phyloP scores from a whole-genome alignment of 352 stramenopile genomes.

The Pythium insidiosum region DNA sequence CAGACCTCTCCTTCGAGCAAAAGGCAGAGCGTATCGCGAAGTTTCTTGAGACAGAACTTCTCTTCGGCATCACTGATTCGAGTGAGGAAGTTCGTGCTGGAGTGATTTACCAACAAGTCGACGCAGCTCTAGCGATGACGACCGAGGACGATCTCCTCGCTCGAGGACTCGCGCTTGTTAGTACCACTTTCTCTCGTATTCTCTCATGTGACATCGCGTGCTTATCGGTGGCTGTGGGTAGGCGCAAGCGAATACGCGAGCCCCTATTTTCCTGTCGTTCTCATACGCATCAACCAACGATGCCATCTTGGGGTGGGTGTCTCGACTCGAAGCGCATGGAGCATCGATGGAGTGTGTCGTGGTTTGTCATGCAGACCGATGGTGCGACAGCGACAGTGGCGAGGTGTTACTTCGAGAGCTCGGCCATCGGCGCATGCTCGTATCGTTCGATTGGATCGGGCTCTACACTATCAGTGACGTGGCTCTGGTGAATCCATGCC shows the following conservation, averaged over 20 bases:
- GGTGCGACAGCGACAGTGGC: conserved; percentile 20
- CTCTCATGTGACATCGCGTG: too few relatives aligned
- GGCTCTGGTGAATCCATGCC: conserved; percentile 25
- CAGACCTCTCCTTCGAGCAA: conserved; percentile 12
- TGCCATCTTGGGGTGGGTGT: conserved; percentile 27
- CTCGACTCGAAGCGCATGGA: conserved; percentile 21
- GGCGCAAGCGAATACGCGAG: conserved; percentile 42
- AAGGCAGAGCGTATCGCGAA: conserved; percentile 46
- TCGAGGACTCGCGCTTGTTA: conserved; percentile 28
- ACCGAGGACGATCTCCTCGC: conserved; percentile 25
- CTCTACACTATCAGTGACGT: conserved; percentile 52
- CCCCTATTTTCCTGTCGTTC: conserved; percentile 65
- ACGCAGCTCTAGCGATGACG: conserved; percentile 4
- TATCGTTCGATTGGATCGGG: conserved; percentile 66
- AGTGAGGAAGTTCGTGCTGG: conserved; percentile 20
- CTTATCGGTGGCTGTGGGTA: too few relatives aligned
- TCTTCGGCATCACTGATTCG: conserved; percentile 41
- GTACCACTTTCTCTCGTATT: too few relatives aligned
- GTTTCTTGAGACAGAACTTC: conserved; percentile 47
- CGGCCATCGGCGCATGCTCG: conserved; percentile 22
- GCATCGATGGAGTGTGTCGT: conserved; percentile 31
- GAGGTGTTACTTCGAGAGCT: conserved; percentile 33
- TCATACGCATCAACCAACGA: conserved; percentile 7
- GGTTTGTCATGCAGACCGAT: conserved; percentile 65
- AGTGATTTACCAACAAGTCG: conserved; percentile 65